Evolutionary conservation across 169 alveolate species (phyloP).

Genomic region (Cryptosporidium meleagridis): DNA sequence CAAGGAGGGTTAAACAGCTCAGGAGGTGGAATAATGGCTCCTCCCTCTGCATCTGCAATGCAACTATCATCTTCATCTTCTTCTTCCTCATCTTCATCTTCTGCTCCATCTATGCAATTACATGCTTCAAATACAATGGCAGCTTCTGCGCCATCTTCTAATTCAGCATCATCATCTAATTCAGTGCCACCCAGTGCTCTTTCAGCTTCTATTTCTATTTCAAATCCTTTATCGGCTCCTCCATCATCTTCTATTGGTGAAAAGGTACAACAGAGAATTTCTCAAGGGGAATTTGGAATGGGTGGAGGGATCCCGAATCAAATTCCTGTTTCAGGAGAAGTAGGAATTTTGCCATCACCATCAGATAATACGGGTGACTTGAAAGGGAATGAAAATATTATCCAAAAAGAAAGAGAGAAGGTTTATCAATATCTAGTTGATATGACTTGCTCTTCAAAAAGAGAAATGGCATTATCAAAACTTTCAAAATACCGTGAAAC

Average conservation of each 20-base stretch:
- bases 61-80: neutral
- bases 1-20: conserved; percentile 6
- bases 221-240: neutral
- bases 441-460: conserved; percentile 91
- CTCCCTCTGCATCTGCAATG: neutral
- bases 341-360: neutral
- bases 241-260: conserved; percentile 1
- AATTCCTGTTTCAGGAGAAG: conserved; percentile 5
- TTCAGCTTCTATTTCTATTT: neutral
- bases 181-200: neutral
- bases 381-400: neutral
- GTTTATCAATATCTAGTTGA: conserved; percentile 91
- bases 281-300: conserved; percentile 7
- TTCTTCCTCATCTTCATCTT: neutral
- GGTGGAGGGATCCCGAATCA: neutral
- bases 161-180: neutral
- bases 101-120: neutral
- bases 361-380: conserved; percentile 1
- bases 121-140: neutral
- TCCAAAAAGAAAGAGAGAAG: conserved; percentile 52
- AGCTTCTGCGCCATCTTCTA: neutral
- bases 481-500: conserved; percentile 91
- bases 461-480: conserved; percentile 97
- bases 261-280: conserved; percentile 9
- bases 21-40: neutral